Evolutionary conservation across 2,329 filamentous ascomycete species (phyloP), one percentile per base, ranked within the genome.

Genomic region (Trichoderma guizhouense): DNA sequence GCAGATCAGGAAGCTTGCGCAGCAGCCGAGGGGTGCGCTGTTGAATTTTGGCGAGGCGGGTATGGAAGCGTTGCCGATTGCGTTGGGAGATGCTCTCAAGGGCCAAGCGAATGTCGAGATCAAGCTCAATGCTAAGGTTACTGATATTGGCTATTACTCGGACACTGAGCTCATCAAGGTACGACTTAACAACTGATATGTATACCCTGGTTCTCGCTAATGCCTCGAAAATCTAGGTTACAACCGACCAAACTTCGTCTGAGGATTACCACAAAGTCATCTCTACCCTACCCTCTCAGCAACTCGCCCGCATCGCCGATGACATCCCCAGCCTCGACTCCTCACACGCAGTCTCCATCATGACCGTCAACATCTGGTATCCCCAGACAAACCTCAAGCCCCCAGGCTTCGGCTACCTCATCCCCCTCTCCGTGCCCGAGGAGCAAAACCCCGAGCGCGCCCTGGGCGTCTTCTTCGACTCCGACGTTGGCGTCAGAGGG

Each of bases 391-490:
- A 88, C 71, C 83, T 97, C 43, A 88, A 89, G 15, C 84, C 90
- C 71, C 83, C 85, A 34, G 96, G 95, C 21, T 97, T 98, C 79
- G 96, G 96, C 74, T 98, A 98, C 81, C 88, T 99, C 6, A 92
- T 99, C 72, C 95, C 96, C 2, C 89, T 90, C 72, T 90, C 90
- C 18, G 86, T 93, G 1, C 87, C 91, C 3, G 85, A 86, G 62
- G 88, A 89, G 47, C 86, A 93, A 75, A 97, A 97, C 79, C 92
- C 93, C 1, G 93, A 97, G 80, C 88, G 90, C 73, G 93, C 92
- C 0, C 89, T 99, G 7, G 96, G 96, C 74, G 95, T 98, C 67
- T 92, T 98, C 73, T 98, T 98, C 81, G 94, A 97, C 81, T 93
- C 91, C 3, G 90, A 93, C 74, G 87, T 83, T 34, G 74, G 78